Base-by-base conservation (phyloP, 805 yeast genomes). In the Wickerhamomyces chaumierensis region DNA sequence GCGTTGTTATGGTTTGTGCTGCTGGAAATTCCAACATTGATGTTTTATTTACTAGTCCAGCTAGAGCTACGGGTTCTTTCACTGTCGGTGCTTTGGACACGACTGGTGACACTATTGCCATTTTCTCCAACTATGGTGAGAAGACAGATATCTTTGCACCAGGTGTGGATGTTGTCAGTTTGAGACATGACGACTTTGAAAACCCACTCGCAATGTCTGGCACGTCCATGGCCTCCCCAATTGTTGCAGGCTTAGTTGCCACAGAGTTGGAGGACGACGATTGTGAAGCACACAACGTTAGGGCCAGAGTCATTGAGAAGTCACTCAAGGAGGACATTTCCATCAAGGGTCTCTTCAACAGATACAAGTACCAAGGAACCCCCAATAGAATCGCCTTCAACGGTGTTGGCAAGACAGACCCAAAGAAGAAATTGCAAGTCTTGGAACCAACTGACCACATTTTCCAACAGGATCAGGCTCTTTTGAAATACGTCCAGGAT, bases 41-140 rank as follows among this genome's bases (percentile, higher is more conserved):
- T 51, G 95, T 96, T 0, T 83, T 95, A 46, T 57, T 66, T 43
- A 72, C 75, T 31, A 84, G 94, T 42, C 96, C 96, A 0, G 94
- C 94, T 1, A 79, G 90, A 34, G 81, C 90, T 1, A 60, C 56
- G 2, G 62, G 62, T 31, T 85, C 81, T 0, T 71, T 85, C 9
- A 76, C 94, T 0, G 92, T 88, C 7, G 96, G 96, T 1, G 94
- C 96, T 3, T 75, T 87, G 39, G 86, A 85, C 51, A 94, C 81
- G 51, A 52, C 66, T 18, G 66, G 65, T 14, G 94, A 85, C 48
- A 51, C 65, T 2, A 65, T 86, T 23, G 88, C 96, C 0, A 53
- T 69, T 14, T 90, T 90, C 49, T 73, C 92, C 19, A 88, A 88
- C 54, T 85, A 86, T 86, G 97, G 97, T 0, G 65, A 67, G 8